Evolutionary conservation across 148 eudicot genomes (phyloP), one percentile per base, ranked within the genome.

Genomic region (Drosera capensis): DNA sequence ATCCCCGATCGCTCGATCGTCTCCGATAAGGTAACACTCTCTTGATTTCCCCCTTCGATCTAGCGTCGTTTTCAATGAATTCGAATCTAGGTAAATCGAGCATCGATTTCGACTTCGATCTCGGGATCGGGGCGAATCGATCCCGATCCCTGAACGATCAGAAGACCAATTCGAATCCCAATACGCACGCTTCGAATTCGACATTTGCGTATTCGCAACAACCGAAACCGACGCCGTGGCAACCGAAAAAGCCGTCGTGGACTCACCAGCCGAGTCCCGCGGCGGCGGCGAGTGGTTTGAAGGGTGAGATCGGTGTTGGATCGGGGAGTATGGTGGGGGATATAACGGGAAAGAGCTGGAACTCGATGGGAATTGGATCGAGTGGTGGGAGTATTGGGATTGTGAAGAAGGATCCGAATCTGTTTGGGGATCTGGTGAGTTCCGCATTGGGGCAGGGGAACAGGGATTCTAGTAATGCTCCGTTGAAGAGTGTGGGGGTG

Each of bases 291-390:
- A n/a, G n/a, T n/a, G n/a, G n/a, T n/a, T n/a, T n/a, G n/a, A n/a
- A n/a, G n/a, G n/a, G n/a, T n/a, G n/a, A n/a, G n/a, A n/a, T n/a
- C n/a, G n/a, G n/a, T n/a, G 60, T 66, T 0, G 94, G 77, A 3
- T 79, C 86, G 0, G 29, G 73, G 12, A 79, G 90, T 0, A 87
- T 87, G 96, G 94, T 77, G 11, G 96, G 96, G 1, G 96, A 87
- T 54, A 87, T 87, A 5, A 64, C 46, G 4, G 96, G 96, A 21
- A 79, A 72, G 72, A 87, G 73, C 47, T 87, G 94, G 96, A 61
- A 47, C 21, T 48, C 79, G 0, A 17, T 71, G 15, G 50, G 59
- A 1, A 58, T 73, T 13, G 16, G 66, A 8, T 36, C 26, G 2
- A 46, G 62, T 1, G 35, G 48, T 47, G 37, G 77, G 21, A 90